phyloP scores from a whole-genome alignment of 163 green algal species.

The Chlorella variabilis region DNA sequence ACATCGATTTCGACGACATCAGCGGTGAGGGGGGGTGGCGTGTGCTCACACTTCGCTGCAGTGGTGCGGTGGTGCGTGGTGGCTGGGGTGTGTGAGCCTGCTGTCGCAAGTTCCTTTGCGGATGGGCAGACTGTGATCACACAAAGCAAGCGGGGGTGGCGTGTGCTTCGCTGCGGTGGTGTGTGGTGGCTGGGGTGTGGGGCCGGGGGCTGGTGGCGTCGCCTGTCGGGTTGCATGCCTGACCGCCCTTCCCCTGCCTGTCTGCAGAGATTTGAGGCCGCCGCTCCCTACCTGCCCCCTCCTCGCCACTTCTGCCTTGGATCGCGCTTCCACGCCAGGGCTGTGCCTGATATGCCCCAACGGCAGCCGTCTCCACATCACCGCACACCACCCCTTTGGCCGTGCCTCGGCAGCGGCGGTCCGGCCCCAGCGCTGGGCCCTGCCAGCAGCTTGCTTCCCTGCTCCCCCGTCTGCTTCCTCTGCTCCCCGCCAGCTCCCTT shows the following conservation, averaged over 20 bases:
- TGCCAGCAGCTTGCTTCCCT: neutral
- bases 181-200: no score
- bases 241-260: no score
- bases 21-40: constrained; percentile 1
- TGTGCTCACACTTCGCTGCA: no score
- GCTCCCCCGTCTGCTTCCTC: neutral
- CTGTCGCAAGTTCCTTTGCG: no score
- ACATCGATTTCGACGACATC: constrained; percentile 94
- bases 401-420: no score
- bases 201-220: no score
- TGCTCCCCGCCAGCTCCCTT: neutral
- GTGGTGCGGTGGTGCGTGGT: no score
- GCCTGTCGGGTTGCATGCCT: neutral
- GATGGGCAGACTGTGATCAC: no score
- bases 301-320: no score
- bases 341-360: neutral
- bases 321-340: no score
- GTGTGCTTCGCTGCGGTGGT: neutral
- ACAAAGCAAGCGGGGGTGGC: no score
- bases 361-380: neutral
- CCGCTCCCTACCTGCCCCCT: neutral
- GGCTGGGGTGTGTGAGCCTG: neutral
- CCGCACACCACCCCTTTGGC: no score
- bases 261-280: constrained; percentile 31
- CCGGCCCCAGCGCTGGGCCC: neutral